phyloP scores from a whole-genome alignment of 192 early-diverging fungal genomes.

The Phlyctochytrium arcticum region DNA sequence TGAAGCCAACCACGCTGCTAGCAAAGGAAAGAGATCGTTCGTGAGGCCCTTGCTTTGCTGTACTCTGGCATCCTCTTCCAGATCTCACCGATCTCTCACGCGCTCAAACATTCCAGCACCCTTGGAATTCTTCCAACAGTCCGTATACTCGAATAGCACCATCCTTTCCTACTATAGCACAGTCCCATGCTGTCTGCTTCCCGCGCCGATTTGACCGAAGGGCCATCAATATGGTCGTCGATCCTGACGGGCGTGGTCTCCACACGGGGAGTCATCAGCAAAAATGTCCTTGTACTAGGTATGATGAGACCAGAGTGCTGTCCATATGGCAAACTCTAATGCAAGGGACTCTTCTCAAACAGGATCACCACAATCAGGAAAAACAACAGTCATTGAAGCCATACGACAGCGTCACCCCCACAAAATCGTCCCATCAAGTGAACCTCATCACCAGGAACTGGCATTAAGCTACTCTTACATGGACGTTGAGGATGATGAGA shows the following conservation, averaged over 20 bases:
- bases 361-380: conserved; percentile 79
- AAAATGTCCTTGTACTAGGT: conserved; percentile 81
- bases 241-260: conserved; percentile 73
- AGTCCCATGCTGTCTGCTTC: no score
- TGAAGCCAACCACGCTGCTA: no score
- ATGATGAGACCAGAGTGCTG: not conserved
- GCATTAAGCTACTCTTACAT: conserved; percentile 81
- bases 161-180: no score
- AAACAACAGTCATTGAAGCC: conserved; percentile 69
- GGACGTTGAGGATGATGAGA: conserved; percentile 85
- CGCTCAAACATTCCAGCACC: no score
- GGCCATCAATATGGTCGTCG: conserved; percentile 84
- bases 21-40: no score
- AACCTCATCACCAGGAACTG: no score
- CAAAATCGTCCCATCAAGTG: conserved; percentile 31
- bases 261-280: conserved; percentile 68
- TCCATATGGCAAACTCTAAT: not conserved
- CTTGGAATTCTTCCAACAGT: no score
- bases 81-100: no score
- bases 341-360: not conserved
- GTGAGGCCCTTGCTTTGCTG: no score
- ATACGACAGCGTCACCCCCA: conserved; percentile 48
- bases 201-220: no score
- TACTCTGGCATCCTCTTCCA: no score
- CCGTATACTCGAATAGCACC: no score